These are phyloP conservation scores for Wilcoxina mikolae DNA, from an alignment of 495 filamentous ascomycete species.

Conservation along the genomic window DNA sequence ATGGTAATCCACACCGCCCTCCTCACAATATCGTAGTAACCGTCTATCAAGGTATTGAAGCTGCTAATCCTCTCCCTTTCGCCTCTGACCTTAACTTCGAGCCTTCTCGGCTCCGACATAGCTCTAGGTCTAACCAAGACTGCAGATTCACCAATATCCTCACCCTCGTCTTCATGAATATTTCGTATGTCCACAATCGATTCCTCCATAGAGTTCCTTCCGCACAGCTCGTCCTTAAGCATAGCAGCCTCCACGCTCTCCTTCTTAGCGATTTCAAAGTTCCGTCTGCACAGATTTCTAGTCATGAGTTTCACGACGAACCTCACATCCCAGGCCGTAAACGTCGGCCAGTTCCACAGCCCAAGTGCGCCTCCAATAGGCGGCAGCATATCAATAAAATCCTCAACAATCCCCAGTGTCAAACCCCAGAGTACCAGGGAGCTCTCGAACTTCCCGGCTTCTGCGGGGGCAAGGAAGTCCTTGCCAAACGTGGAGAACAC, in stretches of 20 bases:
- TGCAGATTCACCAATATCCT: neutral
- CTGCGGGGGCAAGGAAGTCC: conserved; percentile 20
- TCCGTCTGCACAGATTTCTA: conserved; percentile 43
- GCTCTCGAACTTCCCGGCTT: conserved; percentile 29
- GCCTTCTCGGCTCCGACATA: conserved; percentile 25
- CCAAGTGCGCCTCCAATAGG: conserved; percentile 42
- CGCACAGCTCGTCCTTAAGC: neutral
- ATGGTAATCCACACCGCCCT: conserved; percentile 44
- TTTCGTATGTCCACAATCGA: conserved; percentile 38
- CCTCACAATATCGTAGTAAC: conserved; percentile 52
- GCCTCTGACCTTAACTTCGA: conserved; percentile 20
- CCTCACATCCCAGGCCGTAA: conserved; percentile 50
- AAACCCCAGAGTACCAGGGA: conserved; percentile 63
- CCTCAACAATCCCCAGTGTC: conserved; percentile 54
- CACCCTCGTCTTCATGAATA: conserved; percentile 17
- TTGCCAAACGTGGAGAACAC: conserved; percentile 21
- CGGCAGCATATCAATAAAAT: conserved; percentile 58
- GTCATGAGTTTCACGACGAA: conserved; percentile 48
- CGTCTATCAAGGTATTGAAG: conserved; percentile 49
- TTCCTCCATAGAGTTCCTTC: conserved; percentile 9
- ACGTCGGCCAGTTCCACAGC: conserved; percentile 59
- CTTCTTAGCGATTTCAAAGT: conserved; percentile 34
- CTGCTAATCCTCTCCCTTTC: conserved; percentile 25
- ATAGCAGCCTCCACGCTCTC: conserved; percentile 27
- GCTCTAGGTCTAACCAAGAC: conserved; percentile 25